phyloP scores from a whole-genome alignment of 2,329 filamentous ascomycete species.

The Talaromyces islandicus region DNA sequence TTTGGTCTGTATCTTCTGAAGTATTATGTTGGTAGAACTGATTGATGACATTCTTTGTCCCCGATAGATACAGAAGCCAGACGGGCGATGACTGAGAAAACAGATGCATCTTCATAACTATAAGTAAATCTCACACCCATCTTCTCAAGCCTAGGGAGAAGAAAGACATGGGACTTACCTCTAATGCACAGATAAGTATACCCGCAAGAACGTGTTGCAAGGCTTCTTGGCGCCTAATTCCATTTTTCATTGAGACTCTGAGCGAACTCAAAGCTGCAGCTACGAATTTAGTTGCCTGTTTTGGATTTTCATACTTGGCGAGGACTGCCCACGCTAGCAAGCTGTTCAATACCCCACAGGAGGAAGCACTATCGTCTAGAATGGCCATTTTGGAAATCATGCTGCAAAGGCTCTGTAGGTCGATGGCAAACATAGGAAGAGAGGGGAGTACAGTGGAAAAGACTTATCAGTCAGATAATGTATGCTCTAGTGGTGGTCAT shows the following conservation, averaged over 20 bases:
- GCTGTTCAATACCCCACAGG: slow-evolving; percentile 1
- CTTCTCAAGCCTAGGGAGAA: neutral
- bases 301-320: neutral
- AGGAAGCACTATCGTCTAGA: neutral
- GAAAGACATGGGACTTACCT: neutral
- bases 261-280: neutral
- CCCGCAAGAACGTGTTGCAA: slow-evolving; percentile 5
- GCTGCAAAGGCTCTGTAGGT: neutral
- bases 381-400: neutral
- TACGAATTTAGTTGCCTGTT: neutral
- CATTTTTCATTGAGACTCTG: neutral
- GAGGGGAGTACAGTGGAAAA: neutral
- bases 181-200: slow-evolving; percentile 1
- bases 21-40: neutral
- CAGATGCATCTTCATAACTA: neutral
- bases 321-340: neutral
- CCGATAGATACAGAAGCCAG: slow-evolving; percentile 2
- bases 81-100: neutral
- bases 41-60: neutral
- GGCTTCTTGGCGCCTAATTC: neutral
- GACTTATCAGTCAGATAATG: neutral
- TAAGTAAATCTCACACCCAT: too few species aligned
- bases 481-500: neutral
- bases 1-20: neutral
- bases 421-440: neutral